Conservation (phyloP, 2,329 filamentous ascomycete species). For the Ophiostoma sp. region DNA sequence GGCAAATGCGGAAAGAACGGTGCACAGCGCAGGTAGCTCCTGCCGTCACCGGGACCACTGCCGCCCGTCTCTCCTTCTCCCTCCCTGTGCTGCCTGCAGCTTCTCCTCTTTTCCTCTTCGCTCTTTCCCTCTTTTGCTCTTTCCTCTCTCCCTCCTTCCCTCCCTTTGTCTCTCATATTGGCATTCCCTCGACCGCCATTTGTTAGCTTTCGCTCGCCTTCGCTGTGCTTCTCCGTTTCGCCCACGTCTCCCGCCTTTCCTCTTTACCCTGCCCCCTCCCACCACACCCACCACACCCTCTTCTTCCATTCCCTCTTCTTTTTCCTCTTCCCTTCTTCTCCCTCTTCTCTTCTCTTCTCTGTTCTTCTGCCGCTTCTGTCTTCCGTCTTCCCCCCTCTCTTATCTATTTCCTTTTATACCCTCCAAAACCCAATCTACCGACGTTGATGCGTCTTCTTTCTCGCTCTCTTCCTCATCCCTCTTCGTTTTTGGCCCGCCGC, state of each 20-base stretch:
- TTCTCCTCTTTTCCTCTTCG: not conserved
- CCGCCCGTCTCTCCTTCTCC: slow-evolving; percentile 12
- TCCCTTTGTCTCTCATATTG: slow-evolving; percentile 8
- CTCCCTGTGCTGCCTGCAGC: not conserved
- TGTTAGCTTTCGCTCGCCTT: slow-evolving; percentile 9
- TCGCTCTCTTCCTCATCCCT: slow-evolving; percentile 13
- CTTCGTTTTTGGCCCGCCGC: slow-evolving; percentile 8
- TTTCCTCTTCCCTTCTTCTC: not conserved
- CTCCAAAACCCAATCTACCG: not conserved
- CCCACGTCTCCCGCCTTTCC: slow-evolving; percentile 7
- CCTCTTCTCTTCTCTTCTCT: not conserved
- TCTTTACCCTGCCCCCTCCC: not conserved
- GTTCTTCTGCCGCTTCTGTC: not conserved
- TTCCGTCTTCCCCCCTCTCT: not conserved
- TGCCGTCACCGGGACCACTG: slow-evolving; percentile 12
- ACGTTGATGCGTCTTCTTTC: slow-evolving; percentile 18
- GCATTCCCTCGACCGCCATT: slow-evolving; percentile 4
- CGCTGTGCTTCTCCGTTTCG: slow-evolving; percentile 12
- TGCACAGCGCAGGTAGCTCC: slow-evolving; percentile 13
- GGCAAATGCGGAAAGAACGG: slow-evolving; percentile 8
- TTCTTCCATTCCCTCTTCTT: not conserved
- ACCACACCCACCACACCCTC: not conserved
- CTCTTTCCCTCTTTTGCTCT: not conserved
- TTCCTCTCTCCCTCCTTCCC: not conserved
- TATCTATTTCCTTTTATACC: not conserved